phyloP scores from a whole-genome alignment of 257 asterid species.

The Henckelia pumila region DNA sequence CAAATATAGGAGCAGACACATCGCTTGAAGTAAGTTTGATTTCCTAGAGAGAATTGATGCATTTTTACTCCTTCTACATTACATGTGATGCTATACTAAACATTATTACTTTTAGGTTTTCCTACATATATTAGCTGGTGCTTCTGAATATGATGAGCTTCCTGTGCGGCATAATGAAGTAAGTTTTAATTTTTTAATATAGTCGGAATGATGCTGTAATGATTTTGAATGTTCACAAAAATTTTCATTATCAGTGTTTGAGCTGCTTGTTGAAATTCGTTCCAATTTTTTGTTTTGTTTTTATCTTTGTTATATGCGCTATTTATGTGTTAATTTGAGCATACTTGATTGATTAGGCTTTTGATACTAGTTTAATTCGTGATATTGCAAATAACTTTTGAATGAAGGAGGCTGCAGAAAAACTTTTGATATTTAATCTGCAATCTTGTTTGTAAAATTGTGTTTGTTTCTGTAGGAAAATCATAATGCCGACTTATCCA shows the following conservation, averaged over 20 bases:
- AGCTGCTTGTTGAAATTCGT: conserved; percentile 15
- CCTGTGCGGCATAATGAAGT: conserved; percentile 98
- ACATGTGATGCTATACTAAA: conserved; percentile 11
- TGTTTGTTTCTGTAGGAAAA: conserved; percentile 55
- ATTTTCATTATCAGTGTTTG: conserved; percentile 13
- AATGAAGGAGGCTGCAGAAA: conserved; percentile 4
- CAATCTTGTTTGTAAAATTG: not conserved
- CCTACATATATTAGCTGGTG: conserved; percentile 76
- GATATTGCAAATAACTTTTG: conserved; percentile 17
- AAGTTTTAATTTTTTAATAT: conserved; percentile 30
- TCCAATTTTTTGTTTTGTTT: not conserved
- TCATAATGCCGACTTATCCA: conserved; percentile 69
- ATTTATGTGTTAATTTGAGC: conserved; percentile 1
- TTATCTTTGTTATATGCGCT: conserved; percentile 11
- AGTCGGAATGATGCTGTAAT: not conserved
- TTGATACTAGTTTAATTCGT: conserved; percentile 3
- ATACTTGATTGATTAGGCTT: conserved; percentile 3
- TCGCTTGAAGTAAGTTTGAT: conserved; percentile 74
- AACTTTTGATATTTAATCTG: not conserved
- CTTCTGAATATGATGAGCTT: conserved; percentile 95
- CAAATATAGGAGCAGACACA: conserved; percentile 83
- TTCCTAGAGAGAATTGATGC: conserved; percentile 21
- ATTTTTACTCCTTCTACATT: conserved; percentile 1
- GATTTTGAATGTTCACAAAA: not conserved
- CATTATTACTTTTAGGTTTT: conserved; percentile 52